These are phyloP conservation scores for Backusella tuberculispora DNA, from an alignment of 192 early-diverging fungal genomes.

Conservation along the genomic window DNA sequence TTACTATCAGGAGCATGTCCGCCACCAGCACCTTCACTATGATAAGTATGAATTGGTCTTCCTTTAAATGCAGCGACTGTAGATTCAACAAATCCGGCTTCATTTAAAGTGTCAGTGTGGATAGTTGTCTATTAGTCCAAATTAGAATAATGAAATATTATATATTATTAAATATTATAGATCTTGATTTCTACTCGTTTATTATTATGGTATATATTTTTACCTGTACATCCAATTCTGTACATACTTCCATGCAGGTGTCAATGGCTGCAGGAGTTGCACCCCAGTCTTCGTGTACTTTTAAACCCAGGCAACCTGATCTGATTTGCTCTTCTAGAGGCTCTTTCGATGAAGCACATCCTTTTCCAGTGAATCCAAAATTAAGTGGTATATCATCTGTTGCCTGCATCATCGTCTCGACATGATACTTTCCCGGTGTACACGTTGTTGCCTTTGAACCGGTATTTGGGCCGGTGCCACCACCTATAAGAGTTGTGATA, in stretches of 20 bases:
- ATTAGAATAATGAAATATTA: background rate
- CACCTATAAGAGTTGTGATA: conserved; percentile 84
- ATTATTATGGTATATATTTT: background rate
- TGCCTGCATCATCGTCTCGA: conserved; percentile 87
- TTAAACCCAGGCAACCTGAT: conserved; percentile 85
- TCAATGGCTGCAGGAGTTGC: conserved; percentile 93
- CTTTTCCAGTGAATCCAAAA: conserved; percentile 93
- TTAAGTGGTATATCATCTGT: conserved; percentile 90
- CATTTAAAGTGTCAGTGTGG: conserved; percentile 96
- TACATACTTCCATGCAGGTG: conserved; percentile 80
- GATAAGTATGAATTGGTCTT: conserved; percentile 94
- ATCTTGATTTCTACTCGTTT: background rate
- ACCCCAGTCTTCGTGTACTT: conserved; percentile 96
- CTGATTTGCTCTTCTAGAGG: conserved; percentile 81
- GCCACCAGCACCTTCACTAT: conserved; percentile 95
- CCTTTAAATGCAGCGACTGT: conserved; percentile 87
- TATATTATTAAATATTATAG: background rate
- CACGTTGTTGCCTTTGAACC: conserved; percentile 96
- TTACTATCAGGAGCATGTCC: conserved; percentile 86
- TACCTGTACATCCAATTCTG: conserved; percentile 81
- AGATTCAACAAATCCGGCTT: conserved; percentile 92
- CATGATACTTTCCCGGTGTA: conserved; percentile 81
- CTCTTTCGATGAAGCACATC: conserved; percentile 71
- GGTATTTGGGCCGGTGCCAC: conserved; percentile 94
- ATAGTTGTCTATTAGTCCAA: conserved; percentile 68